These are phyloP conservation scores for Calonectria ilicicola DNA, from an alignment of 2,329 filamentous ascomycete genomes.

Conservation along the genomic window DNA sequence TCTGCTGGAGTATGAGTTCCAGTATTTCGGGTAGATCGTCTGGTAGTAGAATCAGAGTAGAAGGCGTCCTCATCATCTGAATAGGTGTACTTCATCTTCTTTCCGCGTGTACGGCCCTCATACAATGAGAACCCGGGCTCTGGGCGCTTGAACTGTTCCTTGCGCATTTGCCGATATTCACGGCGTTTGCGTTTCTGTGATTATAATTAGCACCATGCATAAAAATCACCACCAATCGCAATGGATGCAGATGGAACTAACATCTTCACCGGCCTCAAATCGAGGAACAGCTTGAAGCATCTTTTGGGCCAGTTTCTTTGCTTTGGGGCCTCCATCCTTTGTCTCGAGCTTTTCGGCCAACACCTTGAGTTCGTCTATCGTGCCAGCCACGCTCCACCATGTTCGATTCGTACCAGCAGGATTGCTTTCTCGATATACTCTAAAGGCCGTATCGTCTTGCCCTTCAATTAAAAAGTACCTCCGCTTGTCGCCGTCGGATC, in stretches of 20 bases:
- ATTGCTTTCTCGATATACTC: slow-evolving; percentile 94
- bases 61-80: slow-evolving; percentile 87
- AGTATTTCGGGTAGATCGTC: slow-evolving; percentile 82
- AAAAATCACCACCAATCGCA: background rate
- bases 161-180: slow-evolving; percentile 88
- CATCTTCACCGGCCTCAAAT: slow-evolving; percentile 94
- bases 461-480: slow-evolving; percentile 96
- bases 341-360: slow-evolving; percentile 82
- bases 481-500: slow-evolving; percentile 88
- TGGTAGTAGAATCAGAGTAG: slow-evolving; percentile 71
- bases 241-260: slow-evolving; percentile 52
- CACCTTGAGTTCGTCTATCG: slow-evolving; percentile 84
- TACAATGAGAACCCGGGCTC: slow-evolving; percentile 94
- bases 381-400: slow-evolving; percentile 94
- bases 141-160: slow-evolving; percentile 87
- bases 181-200: slow-evolving; percentile 88
- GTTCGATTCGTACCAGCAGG: slow-evolving; percentile 79
- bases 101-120: slow-evolving; percentile 94
- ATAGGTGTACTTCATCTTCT: slow-evolving; percentile 96
- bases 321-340: slow-evolving; percentile 84
- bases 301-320: slow-evolving; percentile 80
- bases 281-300: slow-evolving; percentile 85
- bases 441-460: slow-evolving; percentile 91
- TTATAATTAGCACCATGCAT: slow-evolving; percentile 29
- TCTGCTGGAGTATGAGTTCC: slow-evolving; percentile 80